Conservation (phyloP, 805 yeast species). For the Candida arabinofermentans region DNA sequence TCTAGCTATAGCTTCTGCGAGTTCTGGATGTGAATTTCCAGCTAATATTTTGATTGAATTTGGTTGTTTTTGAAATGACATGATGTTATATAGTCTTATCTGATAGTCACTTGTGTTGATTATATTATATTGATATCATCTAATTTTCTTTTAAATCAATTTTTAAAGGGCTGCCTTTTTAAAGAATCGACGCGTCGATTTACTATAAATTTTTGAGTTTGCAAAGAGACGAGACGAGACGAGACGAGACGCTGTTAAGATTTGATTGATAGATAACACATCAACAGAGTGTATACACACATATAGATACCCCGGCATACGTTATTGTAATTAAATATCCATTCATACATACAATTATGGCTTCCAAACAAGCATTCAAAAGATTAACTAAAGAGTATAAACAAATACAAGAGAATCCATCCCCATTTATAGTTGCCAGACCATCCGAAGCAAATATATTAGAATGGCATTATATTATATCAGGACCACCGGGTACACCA, state of each 20-base stretch:
- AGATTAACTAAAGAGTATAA: constrained; percentile 78
- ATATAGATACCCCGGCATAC: neutral
- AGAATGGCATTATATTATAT: constrained; percentile 90
- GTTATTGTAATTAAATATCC: too few relatives aligned
- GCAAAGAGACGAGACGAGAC: too few relatives aligned
- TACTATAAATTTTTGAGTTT: too few relatives aligned
- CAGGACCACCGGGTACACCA: constrained; percentile 90
- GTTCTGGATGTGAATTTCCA: constrained; percentile 79
- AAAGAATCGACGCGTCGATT: too few relatives aligned
- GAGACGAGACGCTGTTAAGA: too few relatives aligned
- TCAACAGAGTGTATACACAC: too few relatives aligned
- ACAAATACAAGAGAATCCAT: constrained; percentile 70
- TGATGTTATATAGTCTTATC: constrained; percentile 3
- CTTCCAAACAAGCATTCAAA: constrained; percentile 32
- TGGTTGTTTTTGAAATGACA: constrained; percentile 31
- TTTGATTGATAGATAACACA: too few relatives aligned
- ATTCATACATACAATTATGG: constrained; percentile 11
- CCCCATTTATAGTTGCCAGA: constrained; percentile 78
- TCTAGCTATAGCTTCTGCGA: constrained; percentile 68
- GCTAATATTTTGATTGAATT: constrained; percentile 49
- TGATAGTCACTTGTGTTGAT: too few relatives aligned
- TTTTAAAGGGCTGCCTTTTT: too few relatives aligned
- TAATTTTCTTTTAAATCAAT: too few relatives aligned
- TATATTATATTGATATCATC: too few relatives aligned
- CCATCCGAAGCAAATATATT: constrained; percentile 85